Percentiles rank a stretch among this genome's conserved stretches.
Evolutionary conservation across 208 protist species (phyloP).

Genomic region (Endotrypanum monterogeii): DNA sequence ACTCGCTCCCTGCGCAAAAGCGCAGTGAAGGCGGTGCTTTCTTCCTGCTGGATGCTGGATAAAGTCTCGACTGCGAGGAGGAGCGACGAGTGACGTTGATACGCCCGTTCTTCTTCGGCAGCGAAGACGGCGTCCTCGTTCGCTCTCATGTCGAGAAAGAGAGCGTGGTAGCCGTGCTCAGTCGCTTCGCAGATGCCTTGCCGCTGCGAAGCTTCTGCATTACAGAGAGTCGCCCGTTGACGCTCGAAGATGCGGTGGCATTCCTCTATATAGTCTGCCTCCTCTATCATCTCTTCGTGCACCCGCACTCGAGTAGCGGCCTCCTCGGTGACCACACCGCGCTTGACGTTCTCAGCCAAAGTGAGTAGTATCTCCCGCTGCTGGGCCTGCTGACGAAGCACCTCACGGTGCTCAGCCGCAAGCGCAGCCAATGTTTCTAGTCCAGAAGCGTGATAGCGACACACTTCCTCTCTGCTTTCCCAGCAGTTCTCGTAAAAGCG

Average conservation of each 20-base stretch:
- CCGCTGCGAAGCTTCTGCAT: slow-evolving; percentile 13
- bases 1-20: slow-evolving; percentile 29
- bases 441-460: background rate
- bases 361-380: slow-evolving; percentile 19
- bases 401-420: slow-evolving; percentile 12
- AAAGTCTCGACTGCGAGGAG: slow-evolving; percentile 36
- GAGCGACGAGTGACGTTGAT: slow-evolving; percentile 17
- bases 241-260: slow-evolving; percentile 26
- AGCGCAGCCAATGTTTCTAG: slow-evolving; percentile 20
- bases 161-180: slow-evolving; percentile 32
- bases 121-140: slow-evolving; percentile 16
- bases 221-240: slow-evolving; percentile 11
- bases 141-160: slow-evolving; percentile 41
- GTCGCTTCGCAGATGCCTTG: slow-evolving; percentile 24
- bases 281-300: slow-evolving; percentile 28
- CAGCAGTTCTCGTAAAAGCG: slow-evolving; percentile 23
- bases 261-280: slow-evolving; percentile 28
- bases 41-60: slow-evolving; percentile 41
- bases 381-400: slow-evolving; percentile 12
- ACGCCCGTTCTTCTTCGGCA: slow-evolving; percentile 3
- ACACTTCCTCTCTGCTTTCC: slow-evolving; percentile 16
- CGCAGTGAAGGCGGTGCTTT: slow-evolving; percentile 28
- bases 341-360: slow-evolving; percentile 37
- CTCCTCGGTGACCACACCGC: slow-evolving; percentile 41
- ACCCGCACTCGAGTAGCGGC: slow-evolving; percentile 19